phyloP scores from a whole-genome alignment of 2,329 filamentous ascomycete genomes.

The Ilyonectria sp. region DNA sequence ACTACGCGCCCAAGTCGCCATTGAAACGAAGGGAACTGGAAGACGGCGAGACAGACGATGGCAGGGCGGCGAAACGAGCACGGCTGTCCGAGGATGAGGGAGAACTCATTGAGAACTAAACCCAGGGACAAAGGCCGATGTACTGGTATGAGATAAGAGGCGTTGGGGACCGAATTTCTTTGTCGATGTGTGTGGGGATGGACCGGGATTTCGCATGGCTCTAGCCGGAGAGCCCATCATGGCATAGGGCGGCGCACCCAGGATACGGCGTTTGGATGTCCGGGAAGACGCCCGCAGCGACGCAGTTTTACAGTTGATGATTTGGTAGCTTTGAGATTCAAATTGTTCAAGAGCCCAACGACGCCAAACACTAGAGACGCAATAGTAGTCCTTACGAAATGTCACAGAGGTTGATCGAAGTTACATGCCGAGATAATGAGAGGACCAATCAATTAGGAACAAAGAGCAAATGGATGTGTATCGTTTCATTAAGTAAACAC shows the following conservation, averaged over 20 bases:
- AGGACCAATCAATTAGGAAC: too few relatives aligned
- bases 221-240: conserved; percentile 36
- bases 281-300: conserved; percentile 38
- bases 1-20: conserved; percentile 54
- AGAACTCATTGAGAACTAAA: conserved; percentile 59
- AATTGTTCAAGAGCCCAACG: conserved; percentile 28
- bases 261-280: conserved; percentile 48
- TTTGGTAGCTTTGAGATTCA: conserved; percentile 27
- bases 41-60: conserved; percentile 51
- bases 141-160: conserved; percentile 40
- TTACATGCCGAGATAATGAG: too few relatives aligned
- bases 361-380: background rate
- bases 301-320: conserved; percentile 36
- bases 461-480: too few relatives aligned
- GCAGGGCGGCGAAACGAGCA: conserved; percentile 60
- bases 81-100: conserved; percentile 65
- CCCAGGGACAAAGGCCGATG: conserved; percentile 25
- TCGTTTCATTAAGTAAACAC: background rate
- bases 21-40: conserved; percentile 61
- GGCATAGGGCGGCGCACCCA: conserved; percentile 37
- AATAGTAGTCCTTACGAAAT: too few relatives aligned
- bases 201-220: conserved; percentile 37
- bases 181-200: conserved; percentile 31
- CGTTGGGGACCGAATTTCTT: conserved; percentile 40
- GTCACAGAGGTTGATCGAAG: too few relatives aligned